phyloP scores from a whole-genome alignment of 1,284 basidiomycete species.

The Athelia psychrophila region DNA sequence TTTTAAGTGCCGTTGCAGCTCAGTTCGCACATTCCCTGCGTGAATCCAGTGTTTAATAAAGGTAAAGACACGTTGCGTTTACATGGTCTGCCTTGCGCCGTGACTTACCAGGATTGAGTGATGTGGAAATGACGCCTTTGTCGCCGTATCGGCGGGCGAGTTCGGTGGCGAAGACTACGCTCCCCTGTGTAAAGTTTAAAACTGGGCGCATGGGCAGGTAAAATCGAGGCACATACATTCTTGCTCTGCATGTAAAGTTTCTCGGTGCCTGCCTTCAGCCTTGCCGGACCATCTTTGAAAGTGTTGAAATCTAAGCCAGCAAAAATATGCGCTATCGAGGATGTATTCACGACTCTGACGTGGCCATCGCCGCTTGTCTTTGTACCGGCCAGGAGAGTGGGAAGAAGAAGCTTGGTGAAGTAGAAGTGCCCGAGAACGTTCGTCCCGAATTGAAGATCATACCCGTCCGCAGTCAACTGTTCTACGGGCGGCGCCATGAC shows the following conservation, averaged over 20 bases:
- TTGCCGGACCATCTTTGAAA: constrained; percentile 32
- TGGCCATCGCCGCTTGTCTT: constrained; percentile 16
- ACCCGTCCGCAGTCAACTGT: constrained; percentile 48
- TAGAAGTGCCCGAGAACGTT: constrained; percentile 37
- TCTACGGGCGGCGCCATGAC: constrained; percentile 45
- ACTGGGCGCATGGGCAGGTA: background rate
- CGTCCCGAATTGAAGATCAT: constrained; percentile 53
- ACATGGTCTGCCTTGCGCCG: background rate
- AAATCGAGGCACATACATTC: constrained; percentile 31
- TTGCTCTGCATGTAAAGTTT: constrained; percentile 45
- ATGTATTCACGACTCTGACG: constrained; percentile 41
- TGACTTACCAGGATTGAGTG: constrained; percentile 33
- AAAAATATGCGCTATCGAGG: constrained; percentile 28
- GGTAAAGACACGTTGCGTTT: too few species aligned
- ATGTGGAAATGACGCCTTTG: constrained; percentile 31
- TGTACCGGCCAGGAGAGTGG: constrained; percentile 29
- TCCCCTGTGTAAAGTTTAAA: constrained; percentile 19
- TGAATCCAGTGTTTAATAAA: background rate
- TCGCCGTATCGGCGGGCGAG: constrained; percentile 30
- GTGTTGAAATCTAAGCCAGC: constrained; percentile 29
- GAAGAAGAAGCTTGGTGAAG: constrained; percentile 39
- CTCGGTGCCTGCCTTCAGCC: constrained; percentile 22
- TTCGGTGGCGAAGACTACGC: constrained; percentile 29
- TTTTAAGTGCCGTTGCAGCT: background rate
- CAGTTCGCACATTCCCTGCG: constrained; percentile 2